Evolutionary conservation across 106 monocot genomes (phyloP), one percentile per base, ranked within the genome.

Genomic region (Dendrobium officinale): DNA sequence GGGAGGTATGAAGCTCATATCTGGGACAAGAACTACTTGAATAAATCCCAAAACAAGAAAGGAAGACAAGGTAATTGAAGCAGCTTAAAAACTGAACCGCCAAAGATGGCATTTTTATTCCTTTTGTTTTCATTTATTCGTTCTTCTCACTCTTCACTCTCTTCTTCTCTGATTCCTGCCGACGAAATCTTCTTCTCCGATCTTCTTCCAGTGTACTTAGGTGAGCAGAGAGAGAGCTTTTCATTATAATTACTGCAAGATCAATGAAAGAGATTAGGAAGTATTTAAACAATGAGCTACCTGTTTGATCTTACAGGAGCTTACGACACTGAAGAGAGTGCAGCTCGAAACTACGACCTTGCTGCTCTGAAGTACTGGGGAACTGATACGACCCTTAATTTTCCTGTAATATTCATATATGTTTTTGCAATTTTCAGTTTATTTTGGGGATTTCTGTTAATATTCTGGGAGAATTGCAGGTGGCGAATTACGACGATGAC

Each of bases 341-440:
- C 37, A 2, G 37, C 37, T 37, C 37, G 37, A 37, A 37, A 37
- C 37, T 37, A 37, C 37, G 37, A 37, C 37, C 37, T 37, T 37
- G 37, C 37, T 37, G 37, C 37, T 37, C 37, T 37, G 37, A 37
- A 37, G 37, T 37, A 37, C 37, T 37, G 37, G 37, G 37, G 37
- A 37, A 37, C 3, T 37, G 37, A 37, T 37, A 37, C 37, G 0
- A 37, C 37, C 37, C 37, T 37, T 37, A 37, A 37, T 37, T 37
- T 37, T 93, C 90, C 74, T 90, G 89, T 81, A 85, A 85, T 91
- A 16, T 85, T 74, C 26, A 89, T 91, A 9, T 93, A 89, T 67
- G 91, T 91, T 82, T 88, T 93, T 42, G 93, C 93, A 17, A 89
- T 91, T 4, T 86, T 93, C 51, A 93, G 91, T 54, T 93, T 89